Conservation (phyloP, 2,329 filamentous ascomycete genomes). For the Colletotrichum graminicola region DNA sequence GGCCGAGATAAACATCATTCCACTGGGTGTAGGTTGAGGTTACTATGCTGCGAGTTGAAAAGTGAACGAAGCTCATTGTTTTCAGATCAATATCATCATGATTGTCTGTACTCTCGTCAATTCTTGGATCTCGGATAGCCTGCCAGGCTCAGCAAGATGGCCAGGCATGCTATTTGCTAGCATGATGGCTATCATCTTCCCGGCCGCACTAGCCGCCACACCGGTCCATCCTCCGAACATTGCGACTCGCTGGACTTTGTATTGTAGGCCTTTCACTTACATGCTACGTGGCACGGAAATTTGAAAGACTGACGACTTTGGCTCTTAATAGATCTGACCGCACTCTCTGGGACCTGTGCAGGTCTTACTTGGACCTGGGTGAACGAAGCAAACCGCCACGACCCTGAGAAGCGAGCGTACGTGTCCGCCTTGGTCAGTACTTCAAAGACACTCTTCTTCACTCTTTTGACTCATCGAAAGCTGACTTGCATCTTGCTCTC, state of each 20-base stretch:
- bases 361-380: constrained; percentile 48
- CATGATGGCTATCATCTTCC: constrained; percentile 46
- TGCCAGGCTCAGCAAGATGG: constrained; percentile 46
- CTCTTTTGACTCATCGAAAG: neutral
- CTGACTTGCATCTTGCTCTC: neutral
- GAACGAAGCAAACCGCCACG: constrained; percentile 45
- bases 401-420: constrained; percentile 48
- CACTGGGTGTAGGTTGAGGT: constrained; percentile 44
- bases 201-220: constrained; percentile 45
- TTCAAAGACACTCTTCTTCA: too few species aligned
- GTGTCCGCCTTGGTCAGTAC: constrained; percentile 45
- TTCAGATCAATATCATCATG: constrained; percentile 45
- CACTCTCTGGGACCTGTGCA: constrained; percentile 43
- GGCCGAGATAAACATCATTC: constrained; percentile 47
- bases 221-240: constrained; percentile 45
- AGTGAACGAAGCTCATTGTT: neutral
- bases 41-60: neutral
- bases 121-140: constrained; percentile 46
- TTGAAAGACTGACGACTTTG: neutral
- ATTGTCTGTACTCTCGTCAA: constrained; percentile 45
- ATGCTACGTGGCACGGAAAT: too few species aligned
- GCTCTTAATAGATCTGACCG: constrained; percentile 42
- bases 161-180: constrained; percentile 47
- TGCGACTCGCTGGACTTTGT: constrained; percentile 44
- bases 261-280: constrained; percentile 42